Percentiles rank a stretch among this genome's conserved stretches.
These are phyloP conservation scores for Hericium rajendrae DNA, from an alignment of 768 basidiomycete genomes.

Conservation along the genomic window DNA sequence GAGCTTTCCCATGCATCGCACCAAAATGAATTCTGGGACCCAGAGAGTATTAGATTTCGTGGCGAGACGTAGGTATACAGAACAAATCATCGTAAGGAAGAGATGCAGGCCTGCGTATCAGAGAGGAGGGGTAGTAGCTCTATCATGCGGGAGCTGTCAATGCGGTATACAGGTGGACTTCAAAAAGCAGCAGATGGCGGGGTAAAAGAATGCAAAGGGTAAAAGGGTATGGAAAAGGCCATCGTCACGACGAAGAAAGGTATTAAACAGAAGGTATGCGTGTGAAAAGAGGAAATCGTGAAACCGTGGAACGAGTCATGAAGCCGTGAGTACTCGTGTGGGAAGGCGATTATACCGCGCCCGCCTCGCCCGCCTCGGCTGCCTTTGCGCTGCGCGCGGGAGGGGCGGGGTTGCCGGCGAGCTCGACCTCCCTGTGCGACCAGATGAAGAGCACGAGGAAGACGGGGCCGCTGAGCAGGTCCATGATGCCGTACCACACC, in stretches of 20 bases:
- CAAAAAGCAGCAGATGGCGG: too few relatives aligned
- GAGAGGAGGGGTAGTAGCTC: too few relatives aligned
- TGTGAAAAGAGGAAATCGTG: neutral
- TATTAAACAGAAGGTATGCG: neutral
- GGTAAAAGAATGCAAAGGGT: too few relatives aligned
- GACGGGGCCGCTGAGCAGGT: slow-evolving; percentile 30
- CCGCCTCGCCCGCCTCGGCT: neutral
- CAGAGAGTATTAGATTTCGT: too few relatives aligned
- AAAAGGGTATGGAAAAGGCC: neutral
- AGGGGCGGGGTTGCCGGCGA: neutral
- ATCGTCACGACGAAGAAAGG: neutral
- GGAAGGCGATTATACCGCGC: neutral
- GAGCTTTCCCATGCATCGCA: too few relatives aligned
- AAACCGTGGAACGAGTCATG: neutral
- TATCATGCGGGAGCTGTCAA: too few relatives aligned
- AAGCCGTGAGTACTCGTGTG: neutral
- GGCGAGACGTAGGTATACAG: too few relatives aligned
- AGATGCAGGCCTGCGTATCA: too few relatives aligned
- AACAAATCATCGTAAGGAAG: too few relatives aligned
- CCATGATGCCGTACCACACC: slow-evolving; percentile 45
- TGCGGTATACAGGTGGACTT: too few relatives aligned
- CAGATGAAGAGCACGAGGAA: slow-evolving; percentile 21
- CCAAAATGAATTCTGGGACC: too few relatives aligned
- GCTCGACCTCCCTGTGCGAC: slow-evolving; percentile 2
- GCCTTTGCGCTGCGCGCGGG: neutral